Evolutionary conservation across 768 basidiomycete species (phyloP).

Genomic region (Wakefieldia striispora): DNA sequence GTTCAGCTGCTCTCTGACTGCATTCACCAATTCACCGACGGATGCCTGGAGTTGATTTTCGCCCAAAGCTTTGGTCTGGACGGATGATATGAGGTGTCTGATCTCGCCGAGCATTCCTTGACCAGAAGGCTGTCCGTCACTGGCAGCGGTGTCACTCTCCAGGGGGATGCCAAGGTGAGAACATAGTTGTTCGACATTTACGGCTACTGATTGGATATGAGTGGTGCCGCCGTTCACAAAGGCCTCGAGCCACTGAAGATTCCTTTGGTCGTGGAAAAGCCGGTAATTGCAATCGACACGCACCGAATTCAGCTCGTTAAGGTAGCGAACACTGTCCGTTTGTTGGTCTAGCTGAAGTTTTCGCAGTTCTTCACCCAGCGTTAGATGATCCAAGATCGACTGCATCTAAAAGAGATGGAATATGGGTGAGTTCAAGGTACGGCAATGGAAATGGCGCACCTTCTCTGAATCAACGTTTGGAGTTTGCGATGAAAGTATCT

Average conservation of each 20-base stretch:
- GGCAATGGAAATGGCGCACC: conserved; percentile 7
- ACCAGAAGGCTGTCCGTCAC: conserved; percentile 6
- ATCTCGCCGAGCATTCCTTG: conserved; percentile 36
- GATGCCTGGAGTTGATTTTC: conserved; percentile 32
- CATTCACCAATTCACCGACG: conserved; percentile 37
- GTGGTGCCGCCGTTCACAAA: conserved; percentile 77
- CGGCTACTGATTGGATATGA: conserved; percentile 63
- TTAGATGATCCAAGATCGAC: conserved; percentile 48
- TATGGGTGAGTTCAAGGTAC: not conserved
- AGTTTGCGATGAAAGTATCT: conserved; percentile 1
- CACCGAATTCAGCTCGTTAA: conserved; percentile 74
- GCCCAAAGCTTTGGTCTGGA: conserved; percentile 31
- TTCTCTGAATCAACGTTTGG: conserved; percentile 15
- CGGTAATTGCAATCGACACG: conserved; percentile 18
- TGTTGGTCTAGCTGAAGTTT: conserved; percentile 59
- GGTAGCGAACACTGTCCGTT: conserved; percentile 70
- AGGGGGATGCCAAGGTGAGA: conserved; percentile 44
- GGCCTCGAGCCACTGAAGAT: conserved; percentile 71
- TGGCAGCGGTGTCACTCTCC: conserved; percentile 14
- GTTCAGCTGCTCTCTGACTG: conserved; percentile 41
- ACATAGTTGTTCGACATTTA: conserved; percentile 60
- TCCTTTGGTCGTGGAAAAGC: not conserved
- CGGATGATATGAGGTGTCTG: conserved; percentile 32
- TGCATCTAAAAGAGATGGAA: conserved; percentile 31
- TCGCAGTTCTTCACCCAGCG: conserved; percentile 47